Evolutionary conservation across 176 grass and related monocot genomes (phyloP).

Genomic region (Phyllostachys edulis): DNA sequence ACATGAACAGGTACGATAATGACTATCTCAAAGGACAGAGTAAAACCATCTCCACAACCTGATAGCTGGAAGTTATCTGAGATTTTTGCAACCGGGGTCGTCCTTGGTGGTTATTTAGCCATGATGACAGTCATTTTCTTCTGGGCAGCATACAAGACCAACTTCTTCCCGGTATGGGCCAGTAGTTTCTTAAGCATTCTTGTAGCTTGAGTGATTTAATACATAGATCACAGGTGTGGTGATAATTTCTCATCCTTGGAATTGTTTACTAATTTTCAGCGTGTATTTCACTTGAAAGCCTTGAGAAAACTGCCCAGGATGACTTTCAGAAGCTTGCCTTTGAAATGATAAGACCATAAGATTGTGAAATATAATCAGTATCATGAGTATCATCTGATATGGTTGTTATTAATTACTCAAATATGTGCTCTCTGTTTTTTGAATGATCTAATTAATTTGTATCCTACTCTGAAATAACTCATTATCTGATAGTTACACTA

Average conservation of each 20-base stretch:
- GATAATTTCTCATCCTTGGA: conserved; percentile 24
- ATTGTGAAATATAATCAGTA: no score
- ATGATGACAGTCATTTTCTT: conserved; percentile 99
- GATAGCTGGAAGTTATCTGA: conserved; percentile 93
- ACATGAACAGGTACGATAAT: conserved; percentile 73
- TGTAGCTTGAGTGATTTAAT: not conserved
- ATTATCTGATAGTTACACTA: no score
- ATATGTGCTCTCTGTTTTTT: no score
- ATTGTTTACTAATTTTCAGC: conserved; percentile 44
- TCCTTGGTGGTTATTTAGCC: conserved; percentile 78
- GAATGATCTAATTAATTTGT: no score
- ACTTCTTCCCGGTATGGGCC: conserved; percentile 73
- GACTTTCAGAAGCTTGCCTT: conserved; percentile 84
- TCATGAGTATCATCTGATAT: no score
- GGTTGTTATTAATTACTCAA: no score
- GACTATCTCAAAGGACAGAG: conserved; percentile 96
- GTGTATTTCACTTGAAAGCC: conserved; percentile 75
- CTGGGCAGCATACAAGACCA: conserved; percentile 81
- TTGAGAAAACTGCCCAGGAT: conserved; percentile 81
- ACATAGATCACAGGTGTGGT: not conserved
- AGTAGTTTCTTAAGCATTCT: not conserved
- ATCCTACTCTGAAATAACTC: no score
- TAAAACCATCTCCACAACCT: conserved; percentile 78
- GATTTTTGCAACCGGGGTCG: conserved; percentile 84
- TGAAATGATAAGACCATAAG: no score